These are phyloP conservation scores for Globisporangium splendens DNA, from an alignment of 352 stramenopile species.

Conservation along the genomic window DNA sequence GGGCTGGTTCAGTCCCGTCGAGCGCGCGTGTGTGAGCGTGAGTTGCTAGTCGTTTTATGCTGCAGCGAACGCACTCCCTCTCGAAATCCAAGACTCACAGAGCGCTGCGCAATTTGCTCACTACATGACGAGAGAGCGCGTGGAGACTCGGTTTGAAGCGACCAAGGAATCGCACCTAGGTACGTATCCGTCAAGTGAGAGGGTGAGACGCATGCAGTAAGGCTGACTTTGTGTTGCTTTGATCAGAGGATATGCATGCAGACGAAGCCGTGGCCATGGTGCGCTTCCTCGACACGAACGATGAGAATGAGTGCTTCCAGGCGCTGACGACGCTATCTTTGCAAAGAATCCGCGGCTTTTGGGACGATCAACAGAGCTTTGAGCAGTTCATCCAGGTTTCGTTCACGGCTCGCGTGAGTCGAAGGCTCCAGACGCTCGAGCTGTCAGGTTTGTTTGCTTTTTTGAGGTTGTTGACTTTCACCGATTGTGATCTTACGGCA, in stretches of 20 bases:
- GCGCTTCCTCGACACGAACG: constrained; percentile 25
- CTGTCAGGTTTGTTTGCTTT: constrained; percentile 20
- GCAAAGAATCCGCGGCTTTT: constrained; percentile 21
- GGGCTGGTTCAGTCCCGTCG: constrained; percentile 17
- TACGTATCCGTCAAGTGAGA: not conserved
- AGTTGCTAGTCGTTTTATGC: constrained; percentile 29
- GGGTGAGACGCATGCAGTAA: not conserved
- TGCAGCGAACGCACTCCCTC: constrained; percentile 20
- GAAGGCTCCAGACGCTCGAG: constrained; percentile 23
- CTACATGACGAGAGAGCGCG: constrained; percentile 15
- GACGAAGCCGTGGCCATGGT: constrained; percentile 26
- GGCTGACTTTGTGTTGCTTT: not conserved
- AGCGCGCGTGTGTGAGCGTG: constrained; percentile 27
- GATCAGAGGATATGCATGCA: constrained; percentile 10
- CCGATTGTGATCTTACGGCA: not conserved
- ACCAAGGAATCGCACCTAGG: constrained; percentile 21
- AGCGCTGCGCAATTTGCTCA: constrained; percentile 18
- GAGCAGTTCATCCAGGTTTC: constrained; percentile 47
- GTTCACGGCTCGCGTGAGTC: constrained; percentile 47
- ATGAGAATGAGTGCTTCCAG: constrained; percentile 36
- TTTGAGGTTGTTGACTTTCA: not conserved
- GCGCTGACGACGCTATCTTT: constrained; percentile 30
- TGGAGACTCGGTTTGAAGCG: constrained; percentile 25
- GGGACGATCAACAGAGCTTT: constrained; percentile 22
- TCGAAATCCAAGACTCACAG: constrained; percentile 17